These are phyloP conservation scores for Quercus rubra DNA, from an alignment of 306 rosid species.

Conservation along the genomic window DNA sequence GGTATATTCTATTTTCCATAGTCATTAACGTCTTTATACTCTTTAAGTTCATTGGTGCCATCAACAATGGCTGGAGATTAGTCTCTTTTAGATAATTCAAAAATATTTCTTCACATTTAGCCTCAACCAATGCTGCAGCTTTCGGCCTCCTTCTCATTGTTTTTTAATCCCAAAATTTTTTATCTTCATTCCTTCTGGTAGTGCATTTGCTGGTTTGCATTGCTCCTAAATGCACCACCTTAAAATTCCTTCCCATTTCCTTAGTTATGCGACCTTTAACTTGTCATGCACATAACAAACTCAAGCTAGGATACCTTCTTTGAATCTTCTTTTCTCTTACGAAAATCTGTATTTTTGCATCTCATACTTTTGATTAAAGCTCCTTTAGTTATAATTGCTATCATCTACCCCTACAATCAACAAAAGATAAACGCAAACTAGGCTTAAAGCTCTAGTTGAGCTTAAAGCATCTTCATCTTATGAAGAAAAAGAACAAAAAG, in stretches of 20 bases:
- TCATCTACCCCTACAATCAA: neutral
- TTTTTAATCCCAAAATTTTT: neutral
- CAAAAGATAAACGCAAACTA: neutral
- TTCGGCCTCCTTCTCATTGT: neutral
- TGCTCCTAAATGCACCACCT: neutral
- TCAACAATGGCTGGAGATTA: constrained; percentile 10
- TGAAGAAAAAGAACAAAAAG: too few relatives aligned
- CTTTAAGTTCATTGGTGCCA: neutral
- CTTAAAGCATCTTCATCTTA: neutral
- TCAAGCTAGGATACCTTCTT: neutral
- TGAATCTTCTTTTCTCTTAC: neutral
- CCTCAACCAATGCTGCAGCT: constrained; percentile 7
- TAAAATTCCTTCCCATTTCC: neutral
- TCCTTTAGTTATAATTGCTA: neutral
- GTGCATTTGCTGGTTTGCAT: neutral
- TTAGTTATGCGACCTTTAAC: neutral
- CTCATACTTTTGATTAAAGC: neutral
- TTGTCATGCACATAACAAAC: neutral
- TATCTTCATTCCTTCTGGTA: neutral
- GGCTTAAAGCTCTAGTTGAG: neutral
- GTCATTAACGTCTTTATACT: neutral
- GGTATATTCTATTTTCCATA: constrained; percentile 31
- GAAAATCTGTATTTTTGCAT: neutral
- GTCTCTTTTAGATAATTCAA: neutral
- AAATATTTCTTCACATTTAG: constrained; percentile 5